Conservation (phyloP, 2,329 filamentous ascomycete genomes). For the Neofusicoccum sp. region DNA sequence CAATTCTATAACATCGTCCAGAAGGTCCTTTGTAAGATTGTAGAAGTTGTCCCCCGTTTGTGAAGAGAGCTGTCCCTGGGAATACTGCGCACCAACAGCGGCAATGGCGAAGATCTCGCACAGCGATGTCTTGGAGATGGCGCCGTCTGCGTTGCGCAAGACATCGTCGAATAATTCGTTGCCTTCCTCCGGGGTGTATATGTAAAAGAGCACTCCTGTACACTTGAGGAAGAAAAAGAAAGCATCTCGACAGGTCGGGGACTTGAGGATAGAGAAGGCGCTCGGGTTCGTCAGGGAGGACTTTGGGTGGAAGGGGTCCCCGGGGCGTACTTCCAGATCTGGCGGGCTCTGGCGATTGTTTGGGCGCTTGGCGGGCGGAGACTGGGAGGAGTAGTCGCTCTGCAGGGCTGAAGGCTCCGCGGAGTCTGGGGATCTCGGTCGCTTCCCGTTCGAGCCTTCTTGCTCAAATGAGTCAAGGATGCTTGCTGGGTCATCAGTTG, state of each 20-base stretch:
- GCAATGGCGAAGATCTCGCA: constrained; percentile 29
- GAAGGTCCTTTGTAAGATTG: constrained; percentile 23
- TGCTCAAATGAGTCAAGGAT: neutral
- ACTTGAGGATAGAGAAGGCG: neutral
- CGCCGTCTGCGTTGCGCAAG: constrained; percentile 8
- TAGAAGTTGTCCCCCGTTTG: constrained; percentile 29
- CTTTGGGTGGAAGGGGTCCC: neutral
- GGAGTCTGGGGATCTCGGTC: neutral
- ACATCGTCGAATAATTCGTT: constrained; percentile 22
- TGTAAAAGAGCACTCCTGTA: constrained; percentile 26
- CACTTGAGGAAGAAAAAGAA: constrained; percentile 26
- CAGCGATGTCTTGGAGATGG: constrained; percentile 15
- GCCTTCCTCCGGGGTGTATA: constrained; percentile 24
- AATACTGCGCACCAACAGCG: constrained; percentile 26
- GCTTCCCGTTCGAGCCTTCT: neutral
- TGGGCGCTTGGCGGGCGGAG: neutral
- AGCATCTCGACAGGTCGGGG: constrained; percentile 4
- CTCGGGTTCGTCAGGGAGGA: neutral
- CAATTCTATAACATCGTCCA: constrained; percentile 26
- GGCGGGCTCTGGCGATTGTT: neutral
- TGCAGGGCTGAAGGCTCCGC: neutral
- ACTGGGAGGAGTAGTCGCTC: neutral
- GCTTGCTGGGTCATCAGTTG: neutral
- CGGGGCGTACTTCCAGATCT: neutral
- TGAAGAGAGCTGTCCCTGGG: constrained; percentile 20